Evolutionary conservation across 768 basidiomycete genomes (phyloP).

Genomic region (Hypholoma fasciculare): DNA sequence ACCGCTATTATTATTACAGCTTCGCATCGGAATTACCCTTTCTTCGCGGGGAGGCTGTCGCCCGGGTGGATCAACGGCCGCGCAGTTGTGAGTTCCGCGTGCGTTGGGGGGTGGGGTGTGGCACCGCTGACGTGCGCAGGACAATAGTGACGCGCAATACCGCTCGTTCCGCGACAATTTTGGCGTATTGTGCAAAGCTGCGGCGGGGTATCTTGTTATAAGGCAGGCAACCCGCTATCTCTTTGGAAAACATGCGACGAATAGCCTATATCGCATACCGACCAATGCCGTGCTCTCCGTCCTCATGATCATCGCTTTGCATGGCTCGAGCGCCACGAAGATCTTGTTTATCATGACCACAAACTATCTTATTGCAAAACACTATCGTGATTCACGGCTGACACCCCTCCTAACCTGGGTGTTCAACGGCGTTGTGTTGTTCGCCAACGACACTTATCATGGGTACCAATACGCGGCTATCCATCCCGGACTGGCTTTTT

Average conservation of each 20-base stretch:
- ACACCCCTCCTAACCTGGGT: constrained; percentile 68
- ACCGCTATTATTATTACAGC: constrained; percentile 36
- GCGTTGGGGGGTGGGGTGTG: not conserved
- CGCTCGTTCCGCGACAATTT: constrained; percentile 84
- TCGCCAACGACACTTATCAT: constrained; percentile 70
- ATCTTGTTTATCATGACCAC: constrained; percentile 65
- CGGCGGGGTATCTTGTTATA: constrained; percentile 52
- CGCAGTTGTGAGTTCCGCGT: constrained; percentile 57
- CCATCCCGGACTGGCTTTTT: constrained; percentile 48
- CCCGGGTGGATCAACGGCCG: constrained; percentile 84
- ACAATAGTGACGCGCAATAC: constrained; percentile 92
- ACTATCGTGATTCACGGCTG: constrained; percentile 37
- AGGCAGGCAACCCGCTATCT: constrained; percentile 50
- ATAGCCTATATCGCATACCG: constrained; percentile 42
- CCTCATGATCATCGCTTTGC: constrained; percentile 68
- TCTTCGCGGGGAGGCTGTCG: constrained; percentile 58
- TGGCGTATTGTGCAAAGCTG: constrained; percentile 52
- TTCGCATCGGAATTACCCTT: constrained; percentile 71
- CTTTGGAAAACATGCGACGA: constrained; percentile 19
- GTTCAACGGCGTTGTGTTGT: constrained; percentile 74
- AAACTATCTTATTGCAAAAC: constrained; percentile 69
- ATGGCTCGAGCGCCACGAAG: constrained; percentile 82
- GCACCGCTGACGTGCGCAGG: constrained; percentile 46
- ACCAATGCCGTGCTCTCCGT: constrained; percentile 64
- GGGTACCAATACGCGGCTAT: constrained; percentile 73